These are phyloP conservation scores for Populus alba DNA, from an alignment of 345 rosid genomes.

Conservation along the genomic window DNA sequence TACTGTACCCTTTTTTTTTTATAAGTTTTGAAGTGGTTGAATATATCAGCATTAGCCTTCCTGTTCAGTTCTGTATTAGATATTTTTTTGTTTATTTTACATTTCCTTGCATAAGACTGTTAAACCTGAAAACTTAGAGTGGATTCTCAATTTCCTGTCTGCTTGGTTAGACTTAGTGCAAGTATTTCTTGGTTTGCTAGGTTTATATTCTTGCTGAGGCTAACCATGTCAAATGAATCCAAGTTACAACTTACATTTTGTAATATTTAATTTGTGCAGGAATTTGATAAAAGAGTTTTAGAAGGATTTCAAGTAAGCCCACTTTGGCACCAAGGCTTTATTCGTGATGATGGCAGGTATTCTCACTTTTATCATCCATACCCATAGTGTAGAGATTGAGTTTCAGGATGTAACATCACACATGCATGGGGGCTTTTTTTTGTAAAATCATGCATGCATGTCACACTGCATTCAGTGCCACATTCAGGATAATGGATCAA, in stretches of 20 bases:
- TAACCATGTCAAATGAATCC: neutral
- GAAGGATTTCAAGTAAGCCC: slow-evolving; percentile 97
- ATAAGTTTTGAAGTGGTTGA: too few relatives aligned
- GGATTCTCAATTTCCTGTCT: too few relatives aligned
- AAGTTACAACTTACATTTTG: slow-evolving; percentile 4
- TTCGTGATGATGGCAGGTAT: slow-evolving; percentile 74
- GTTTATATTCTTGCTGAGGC: neutral
- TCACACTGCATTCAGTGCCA: too few relatives aligned
- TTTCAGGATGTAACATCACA: neutral
- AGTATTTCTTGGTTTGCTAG: too few relatives aligned
- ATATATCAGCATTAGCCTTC: too few relatives aligned
- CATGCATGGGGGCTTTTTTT: neutral
- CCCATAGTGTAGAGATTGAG: slow-evolving; percentile 3
- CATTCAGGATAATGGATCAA: neutral
- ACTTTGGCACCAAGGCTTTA: slow-evolving; percentile 92
- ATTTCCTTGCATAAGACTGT: too few relatives aligned
- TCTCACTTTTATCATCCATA: slow-evolving; percentile 2
- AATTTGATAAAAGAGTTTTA: slow-evolving; percentile 58
- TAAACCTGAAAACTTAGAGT: too few relatives aligned
- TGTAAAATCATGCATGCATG: neutral
- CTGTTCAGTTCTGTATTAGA: too few relatives aligned
- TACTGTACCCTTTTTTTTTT: too few relatives aligned
- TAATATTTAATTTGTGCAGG: slow-evolving; percentile 44
- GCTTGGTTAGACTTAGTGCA: too few relatives aligned
- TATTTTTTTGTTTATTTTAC: too few relatives aligned